Evolutionary conservation across 1,284 basidiomycete genomes (phyloP).

Genomic region (Testicularia cyperi): DNA sequence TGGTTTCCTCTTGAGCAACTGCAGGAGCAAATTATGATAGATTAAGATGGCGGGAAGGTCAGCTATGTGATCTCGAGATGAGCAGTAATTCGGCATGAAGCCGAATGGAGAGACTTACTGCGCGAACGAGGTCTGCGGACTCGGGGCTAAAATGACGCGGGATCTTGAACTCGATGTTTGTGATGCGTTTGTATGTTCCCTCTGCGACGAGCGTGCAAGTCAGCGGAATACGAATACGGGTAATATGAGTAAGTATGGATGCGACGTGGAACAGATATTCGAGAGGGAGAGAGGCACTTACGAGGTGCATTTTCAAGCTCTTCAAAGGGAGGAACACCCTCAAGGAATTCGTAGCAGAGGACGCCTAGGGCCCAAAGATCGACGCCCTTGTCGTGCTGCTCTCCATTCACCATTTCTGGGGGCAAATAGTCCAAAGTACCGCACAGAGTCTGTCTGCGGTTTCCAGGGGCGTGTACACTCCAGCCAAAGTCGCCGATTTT

Average conservation of each 20-base stretch:
- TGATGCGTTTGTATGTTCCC: constrained; percentile 51
- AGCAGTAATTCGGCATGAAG: neutral
- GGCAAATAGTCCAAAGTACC: constrained; percentile 96
- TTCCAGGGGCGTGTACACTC: constrained; percentile 95
- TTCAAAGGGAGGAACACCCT: constrained; percentile 91
- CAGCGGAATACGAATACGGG: too few species aligned
- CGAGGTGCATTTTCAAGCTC: constrained; percentile 71
- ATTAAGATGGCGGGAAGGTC: neutral
- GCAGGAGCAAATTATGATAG: neutral
- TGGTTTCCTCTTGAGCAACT: constrained; percentile 87
- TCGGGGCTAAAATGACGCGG: constrained; percentile 46
- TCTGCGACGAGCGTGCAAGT: too few species aligned
- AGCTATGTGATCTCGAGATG: too few species aligned
- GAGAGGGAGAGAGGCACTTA: too few species aligned
- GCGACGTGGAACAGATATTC: too few species aligned
- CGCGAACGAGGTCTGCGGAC: constrained; percentile 42
- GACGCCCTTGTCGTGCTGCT: constrained; percentile 81
- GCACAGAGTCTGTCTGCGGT: constrained; percentile 82
- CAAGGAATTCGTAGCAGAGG: constrained; percentile 89
- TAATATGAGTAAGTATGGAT: too few species aligned
- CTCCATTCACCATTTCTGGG: constrained; percentile 95
- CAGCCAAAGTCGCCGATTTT: constrained; percentile 99
- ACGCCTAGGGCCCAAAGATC: constrained; percentile 98
- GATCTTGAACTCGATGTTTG: constrained; percentile 49
- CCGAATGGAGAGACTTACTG: constrained; percentile 15